phyloP scores from a whole-genome alignment of 257 asterid genomes.

The Solanum neorickii region DNA sequence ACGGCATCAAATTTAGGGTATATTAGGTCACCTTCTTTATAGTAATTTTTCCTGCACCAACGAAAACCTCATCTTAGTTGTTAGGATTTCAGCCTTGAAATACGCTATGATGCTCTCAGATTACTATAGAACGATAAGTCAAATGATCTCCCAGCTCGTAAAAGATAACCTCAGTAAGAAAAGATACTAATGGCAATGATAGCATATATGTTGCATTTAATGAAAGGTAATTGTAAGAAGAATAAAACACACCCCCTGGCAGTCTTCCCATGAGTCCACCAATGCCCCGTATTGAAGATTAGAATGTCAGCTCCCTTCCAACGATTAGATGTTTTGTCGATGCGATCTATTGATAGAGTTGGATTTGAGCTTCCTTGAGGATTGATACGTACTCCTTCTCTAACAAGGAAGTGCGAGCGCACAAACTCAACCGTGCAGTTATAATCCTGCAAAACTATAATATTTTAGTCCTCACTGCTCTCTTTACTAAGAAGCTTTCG shows the following conservation, averaged over 20 bases:
- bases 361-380: conserved; percentile 80
- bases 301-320: conserved; percentile 95
- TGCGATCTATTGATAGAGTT: conserved; percentile 72
- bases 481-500: background rate
- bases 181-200: background rate
- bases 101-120: background rate
- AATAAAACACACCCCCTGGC: conserved; percentile 58
- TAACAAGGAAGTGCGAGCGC: conserved; percentile 89
- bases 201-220: background rate
- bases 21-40: conserved; percentile 55
- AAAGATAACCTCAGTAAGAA: background rate
- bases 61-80: background rate
- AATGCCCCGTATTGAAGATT: conserved; percentile 86
- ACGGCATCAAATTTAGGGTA: conserved; percentile 72
- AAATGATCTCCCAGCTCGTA: background rate
- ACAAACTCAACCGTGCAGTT: conserved; percentile 73
- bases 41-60: conserved; percentile 77
- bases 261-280: conserved; percentile 99
- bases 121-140: background rate
- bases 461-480: background rate
- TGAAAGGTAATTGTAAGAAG: background rate
- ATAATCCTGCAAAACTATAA: conserved; percentile 53
- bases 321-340: conserved; percentile 70
- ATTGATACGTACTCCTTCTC: conserved; percentile 76
- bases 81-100: background rate